phyloP scores from a whole-genome alignment of 2,329 filamentous ascomycete genomes.

The Nannizzia gypsea region DNA sequence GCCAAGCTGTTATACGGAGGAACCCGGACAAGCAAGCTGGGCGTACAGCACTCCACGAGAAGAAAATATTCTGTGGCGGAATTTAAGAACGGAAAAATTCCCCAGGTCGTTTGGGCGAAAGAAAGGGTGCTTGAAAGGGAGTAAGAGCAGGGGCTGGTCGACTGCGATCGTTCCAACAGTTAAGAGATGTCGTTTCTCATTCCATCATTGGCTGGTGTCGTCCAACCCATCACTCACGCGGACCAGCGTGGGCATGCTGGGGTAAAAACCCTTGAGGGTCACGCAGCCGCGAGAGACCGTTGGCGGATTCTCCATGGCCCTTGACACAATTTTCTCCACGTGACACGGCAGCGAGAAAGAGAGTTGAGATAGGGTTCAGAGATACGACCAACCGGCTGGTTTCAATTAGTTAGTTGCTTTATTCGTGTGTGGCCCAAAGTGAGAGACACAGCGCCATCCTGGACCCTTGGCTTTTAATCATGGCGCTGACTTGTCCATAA shows the following conservation, averaged over 20 bases:
- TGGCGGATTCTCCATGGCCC: neutral
- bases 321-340: neutral
- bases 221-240: neutral
- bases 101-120: neutral
- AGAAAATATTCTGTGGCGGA: neutral
- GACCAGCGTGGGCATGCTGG: neutral
- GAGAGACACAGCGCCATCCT: neutral
- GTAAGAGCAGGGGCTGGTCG: neutral
- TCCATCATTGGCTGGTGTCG: neutral
- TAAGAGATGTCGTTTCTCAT: neutral
- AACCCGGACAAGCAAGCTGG: neutral
- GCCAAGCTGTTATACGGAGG: constrained; percentile 2
- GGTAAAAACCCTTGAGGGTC: neutral
- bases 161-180: neutral
- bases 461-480: neutral
- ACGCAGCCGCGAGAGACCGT: constrained; percentile 3
- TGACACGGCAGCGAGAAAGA: neutral
- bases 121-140: neutral
- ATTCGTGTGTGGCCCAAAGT: neutral
- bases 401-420: constrained; percentile 1
- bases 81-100: neutral
- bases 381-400: constrained; percentile 1
- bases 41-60: neutral
- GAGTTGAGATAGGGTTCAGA: neutral
- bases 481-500: neutral